Evolutionary conservation across 1,284 basidiomycete genomes (phyloP).

Genomic region (Inonotus obliquus): DNA sequence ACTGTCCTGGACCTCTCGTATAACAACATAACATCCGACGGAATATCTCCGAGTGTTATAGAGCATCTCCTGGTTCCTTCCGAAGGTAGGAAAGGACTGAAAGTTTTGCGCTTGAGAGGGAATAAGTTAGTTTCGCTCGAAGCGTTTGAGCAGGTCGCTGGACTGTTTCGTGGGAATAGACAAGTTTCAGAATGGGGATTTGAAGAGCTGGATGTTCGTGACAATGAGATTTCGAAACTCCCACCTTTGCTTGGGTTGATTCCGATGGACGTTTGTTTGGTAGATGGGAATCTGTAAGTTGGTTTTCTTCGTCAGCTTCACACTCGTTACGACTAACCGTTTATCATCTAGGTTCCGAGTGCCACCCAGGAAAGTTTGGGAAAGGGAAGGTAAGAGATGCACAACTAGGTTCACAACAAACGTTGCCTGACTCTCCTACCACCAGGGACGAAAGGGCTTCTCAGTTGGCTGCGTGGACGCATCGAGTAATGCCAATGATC

Average conservation of each 20-base stretch:
- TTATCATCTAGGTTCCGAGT: conserved; percentile 58
- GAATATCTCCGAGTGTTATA: conserved; percentile 44
- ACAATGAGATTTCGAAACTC: conserved; percentile 69
- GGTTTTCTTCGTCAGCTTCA: not conserved
- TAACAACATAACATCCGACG: conserved; percentile 54
- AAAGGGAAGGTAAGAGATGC: conserved; percentile 49
- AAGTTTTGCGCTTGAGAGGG: conserved; percentile 60
- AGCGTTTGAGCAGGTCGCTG: conserved; percentile 54
- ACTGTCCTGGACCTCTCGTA: conserved; percentile 68
- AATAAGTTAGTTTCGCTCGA: conserved; percentile 58
- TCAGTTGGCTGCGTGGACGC: conserved; percentile 69
- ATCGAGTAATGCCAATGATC: conserved; percentile 41
- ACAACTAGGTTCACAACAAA: not conserved
- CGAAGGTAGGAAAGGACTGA: conserved; percentile 44
- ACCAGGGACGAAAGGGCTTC: conserved; percentile 63
- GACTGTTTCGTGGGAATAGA: conserved; percentile 58
- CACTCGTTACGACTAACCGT: not conserved
- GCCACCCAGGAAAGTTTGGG: conserved; percentile 75
- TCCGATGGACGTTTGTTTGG: conserved; percentile 71
- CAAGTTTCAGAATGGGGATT: conserved; percentile 62
- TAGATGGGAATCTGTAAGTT: conserved; percentile 79
- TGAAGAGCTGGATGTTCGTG: conserved; percentile 73
- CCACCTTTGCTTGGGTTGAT: conserved; percentile 65
- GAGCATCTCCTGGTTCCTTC: conserved; percentile 43
- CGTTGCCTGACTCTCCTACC: not conserved